phyloP scores from a whole-genome alignment of 306 rosid species.

The Prunus salicina region DNA sequence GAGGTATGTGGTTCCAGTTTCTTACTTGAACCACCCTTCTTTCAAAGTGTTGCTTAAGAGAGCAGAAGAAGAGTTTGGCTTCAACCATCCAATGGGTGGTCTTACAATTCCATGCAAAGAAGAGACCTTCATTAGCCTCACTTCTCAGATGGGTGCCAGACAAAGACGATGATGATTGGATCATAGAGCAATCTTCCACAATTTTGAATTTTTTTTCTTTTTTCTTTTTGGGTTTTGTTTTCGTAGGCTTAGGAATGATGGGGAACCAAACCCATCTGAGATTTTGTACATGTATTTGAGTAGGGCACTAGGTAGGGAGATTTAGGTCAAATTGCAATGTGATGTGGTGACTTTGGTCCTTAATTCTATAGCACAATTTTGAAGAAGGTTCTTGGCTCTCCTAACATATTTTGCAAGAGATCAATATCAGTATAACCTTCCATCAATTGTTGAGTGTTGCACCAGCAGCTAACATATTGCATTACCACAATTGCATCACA shows the following conservation, averaged over 20 bases:
- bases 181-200: background rate
- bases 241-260: background rate
- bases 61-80: slow-evolving; percentile 83
- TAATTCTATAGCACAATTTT: background rate
- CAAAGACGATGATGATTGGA: slow-evolving; percentile 13
- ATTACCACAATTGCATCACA: background rate
- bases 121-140: slow-evolving; percentile 61
- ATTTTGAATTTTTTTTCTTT: background rate
- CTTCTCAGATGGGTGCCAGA: slow-evolving; percentile 47
- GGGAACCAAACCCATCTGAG: background rate
- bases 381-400: background rate
- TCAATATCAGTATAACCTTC: no score
- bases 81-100: slow-evolving; percentile 71
- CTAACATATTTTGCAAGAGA: background rate
- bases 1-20: slow-evolving; percentile 67
- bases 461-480: background rate
- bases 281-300: background rate
- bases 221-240: background rate
- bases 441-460: no score
- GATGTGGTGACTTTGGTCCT: background rate
- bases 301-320: background rate
- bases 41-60: slow-evolving; percentile 53
- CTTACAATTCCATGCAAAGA: slow-evolving; percentile 75
- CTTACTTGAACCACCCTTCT: slow-evolving; percentile 65
- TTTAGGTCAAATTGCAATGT: background rate